Percentiles rank a stretch among this genome's conserved stretches.
Evolutionary conservation across 305 asterid genomes (phyloP).

Genomic region (Salvia sclarea): DNA sequence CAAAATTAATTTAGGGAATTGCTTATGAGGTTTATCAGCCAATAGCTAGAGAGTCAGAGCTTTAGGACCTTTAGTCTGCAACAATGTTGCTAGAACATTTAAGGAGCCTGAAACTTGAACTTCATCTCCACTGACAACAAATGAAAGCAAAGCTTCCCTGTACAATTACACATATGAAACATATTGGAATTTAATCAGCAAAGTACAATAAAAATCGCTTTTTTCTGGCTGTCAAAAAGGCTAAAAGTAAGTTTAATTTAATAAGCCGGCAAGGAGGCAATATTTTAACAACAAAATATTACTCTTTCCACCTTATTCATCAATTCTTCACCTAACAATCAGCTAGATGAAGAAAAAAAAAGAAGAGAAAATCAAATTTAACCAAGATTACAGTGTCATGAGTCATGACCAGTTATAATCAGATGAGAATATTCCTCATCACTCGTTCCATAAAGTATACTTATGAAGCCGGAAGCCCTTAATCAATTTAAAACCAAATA

Average conservation of each 20-base stretch:
- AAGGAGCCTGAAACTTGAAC: constrained; percentile 86
- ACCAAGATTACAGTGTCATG: background rate
- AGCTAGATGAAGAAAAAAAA: background rate
- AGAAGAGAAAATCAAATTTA: constrained; percentile 22
- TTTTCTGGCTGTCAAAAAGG: constrained; percentile 23
- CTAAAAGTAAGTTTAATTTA: background rate
- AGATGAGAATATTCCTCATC: constrained; percentile 7
- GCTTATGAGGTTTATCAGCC: constrained; percentile 32
- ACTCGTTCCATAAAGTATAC: constrained; percentile 2
- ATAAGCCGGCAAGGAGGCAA: background rate
- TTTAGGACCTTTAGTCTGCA: constrained; percentile 88
- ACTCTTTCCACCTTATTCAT: background rate
- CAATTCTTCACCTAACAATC: constrained; percentile 5
- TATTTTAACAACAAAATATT: background rate
- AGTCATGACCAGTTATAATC: constrained; percentile 7
- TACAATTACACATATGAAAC: constrained; percentile 30
- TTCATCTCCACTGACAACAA: constrained; percentile 76
- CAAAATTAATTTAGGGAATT: constrained; percentile 25
- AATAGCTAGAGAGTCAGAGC: constrained; percentile 31
- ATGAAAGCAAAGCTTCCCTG: constrained; percentile 94
- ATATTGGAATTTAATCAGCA: constrained; percentile 16
- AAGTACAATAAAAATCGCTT: constrained; percentile 24
- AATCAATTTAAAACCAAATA: constrained; percentile 13
- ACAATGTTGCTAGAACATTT: constrained; percentile 79
- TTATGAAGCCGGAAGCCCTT: constrained; percentile 9